Evolutionary conservation across 176 grass and related monocot genomes (phyloP), one percentile per base, ranked within the genome.

Genomic region (Echinochloa phyllopogon): DNA sequence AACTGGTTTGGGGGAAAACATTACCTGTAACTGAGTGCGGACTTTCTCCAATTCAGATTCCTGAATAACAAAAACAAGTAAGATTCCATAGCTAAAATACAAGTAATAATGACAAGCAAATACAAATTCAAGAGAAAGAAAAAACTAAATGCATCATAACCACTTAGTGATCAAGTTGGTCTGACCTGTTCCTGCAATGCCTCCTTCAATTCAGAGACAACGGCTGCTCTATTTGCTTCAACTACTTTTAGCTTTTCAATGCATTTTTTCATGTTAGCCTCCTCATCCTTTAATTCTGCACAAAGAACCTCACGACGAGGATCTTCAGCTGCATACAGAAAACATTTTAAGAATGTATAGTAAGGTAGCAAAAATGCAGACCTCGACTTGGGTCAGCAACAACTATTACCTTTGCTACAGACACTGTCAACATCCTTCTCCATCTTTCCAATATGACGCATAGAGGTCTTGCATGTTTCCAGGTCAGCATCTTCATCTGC

Each of bases 21-120:
- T 66, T 76, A 95, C 93, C 88, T 95, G 89, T 71, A 96, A 74
- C 62, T 99, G 93, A 81, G 87, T 96, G 68, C 88, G 89, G 40
- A 96, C 88, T 78, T 96, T 92, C 77, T 96, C 94, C 89, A 96
- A 56, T 52, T 96, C 90, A 55, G 96, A 94, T 88, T 99, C 94
- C 96, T 99, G 87, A 69, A 72, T 66, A 95, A 85, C 61, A 82
- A 84, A 62, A 68, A 82, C 38, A 67, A 49, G 48, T 89, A 74
- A 87, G 56, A 74, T 76, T 83, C 29, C 48, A 59, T 23, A 82
- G 11, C 41, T 91, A 78, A 75, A 88, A 50, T 61, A 65, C 20
- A 74, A 79, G 50, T 55, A 87, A 27, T 65, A 18, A 41, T 51
- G 38, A 51, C 5, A 78, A 64, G 13, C 16, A 88, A 85, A 70